Conservation (phyloP, 208 protist species). For the Trypanosomatidae sp. region DNA sequence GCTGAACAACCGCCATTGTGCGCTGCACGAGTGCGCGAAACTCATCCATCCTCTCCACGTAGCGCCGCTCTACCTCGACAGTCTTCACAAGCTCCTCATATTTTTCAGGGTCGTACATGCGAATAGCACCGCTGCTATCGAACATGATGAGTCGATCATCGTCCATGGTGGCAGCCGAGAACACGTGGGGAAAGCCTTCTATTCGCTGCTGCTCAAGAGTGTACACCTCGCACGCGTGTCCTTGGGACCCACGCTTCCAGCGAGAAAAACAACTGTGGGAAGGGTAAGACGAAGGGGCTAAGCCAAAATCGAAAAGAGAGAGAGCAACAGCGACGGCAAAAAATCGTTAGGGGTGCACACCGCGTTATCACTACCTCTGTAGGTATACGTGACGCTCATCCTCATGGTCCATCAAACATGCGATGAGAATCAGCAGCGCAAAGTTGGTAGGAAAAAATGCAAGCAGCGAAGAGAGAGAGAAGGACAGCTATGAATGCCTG, state of each 20-base stretch:
- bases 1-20: constrained; percentile 81
- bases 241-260: neutral
- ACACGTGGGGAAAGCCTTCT: neutral
- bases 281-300: neutral
- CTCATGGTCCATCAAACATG: neutral
- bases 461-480: neutral
- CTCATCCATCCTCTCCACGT: constrained; percentile 83
- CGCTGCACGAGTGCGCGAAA: constrained; percentile 80
- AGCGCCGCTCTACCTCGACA: constrained; percentile 69
- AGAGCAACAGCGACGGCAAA: neutral
- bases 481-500: neutral
- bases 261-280: neutral
- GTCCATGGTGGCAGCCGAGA: constrained; percentile 40
- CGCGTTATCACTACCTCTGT: neutral
- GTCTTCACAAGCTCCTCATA: constrained; percentile 83
- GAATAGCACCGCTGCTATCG: constrained; percentile 84
- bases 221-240: neutral
- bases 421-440: neutral
- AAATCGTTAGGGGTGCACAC: neutral
- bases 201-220: neutral
- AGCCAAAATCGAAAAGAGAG: neutral
- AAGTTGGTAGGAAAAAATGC: neutral
- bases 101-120: constrained; percentile 92
- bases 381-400: neutral
- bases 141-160: constrained; percentile 90